A percentile compares a stretch with the other conserved stretches of the same genome.
Evolutionary conservation across 2,329 filamentous ascomycete species (phyloP).

Genomic region (Alternaria atra): DNA sequence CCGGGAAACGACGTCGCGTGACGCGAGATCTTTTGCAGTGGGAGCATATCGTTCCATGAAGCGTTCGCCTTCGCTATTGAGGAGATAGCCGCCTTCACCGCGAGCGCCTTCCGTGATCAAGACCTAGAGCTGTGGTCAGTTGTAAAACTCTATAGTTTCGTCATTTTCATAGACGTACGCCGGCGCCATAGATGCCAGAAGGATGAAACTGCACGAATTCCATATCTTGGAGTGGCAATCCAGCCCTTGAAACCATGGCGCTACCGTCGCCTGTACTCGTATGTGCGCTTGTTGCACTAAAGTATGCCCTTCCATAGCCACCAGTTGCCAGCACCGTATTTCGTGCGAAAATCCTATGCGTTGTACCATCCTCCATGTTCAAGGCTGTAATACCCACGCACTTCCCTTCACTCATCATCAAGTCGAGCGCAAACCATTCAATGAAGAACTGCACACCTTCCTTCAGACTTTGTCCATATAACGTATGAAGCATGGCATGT

Average conservation of each 20-base stretch:
- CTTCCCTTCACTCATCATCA: slow-evolving; percentile 59
- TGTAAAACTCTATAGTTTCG: fast-evolving
- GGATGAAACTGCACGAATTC: slow-evolving; percentile 64
- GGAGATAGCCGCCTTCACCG: slow-evolving; percentile 60
- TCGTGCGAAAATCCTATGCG: slow-evolving; percentile 59
- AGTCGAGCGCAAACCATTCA: slow-evolving; percentile 60
- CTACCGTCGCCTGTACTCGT: slow-evolving; percentile 62
- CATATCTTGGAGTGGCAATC: slow-evolving; percentile 60
- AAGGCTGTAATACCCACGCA: slow-evolving; percentile 59
- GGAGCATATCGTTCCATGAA: slow-evolving; percentile 64
- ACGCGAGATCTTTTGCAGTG: slow-evolving; percentile 61
- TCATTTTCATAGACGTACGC: slow-evolving; percentile 38
- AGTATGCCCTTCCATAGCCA: slow-evolving; percentile 61
- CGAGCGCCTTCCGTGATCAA: slow-evolving; percentile 61
- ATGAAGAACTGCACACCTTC: slow-evolving; percentile 61
- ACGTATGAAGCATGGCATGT: slow-evolving; percentile 61
- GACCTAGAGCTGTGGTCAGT: slow-evolving; percentile 25
- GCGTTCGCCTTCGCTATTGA: slow-evolving; percentile 59
- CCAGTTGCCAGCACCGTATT: slow-evolving; percentile 61
- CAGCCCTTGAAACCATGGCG: slow-evolving; percentile 60
- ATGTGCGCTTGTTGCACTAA: slow-evolving; percentile 60
- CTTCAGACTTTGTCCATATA: slow-evolving; percentile 60
- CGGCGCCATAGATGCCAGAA: slow-evolving; percentile 61
- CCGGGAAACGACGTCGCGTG: slow-evolving; percentile 58
- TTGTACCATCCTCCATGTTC: slow-evolving; percentile 61